Evolutionary conservation across 345 rosid genomes (phyloP), one percentile per base, ranked within the genome.

Genomic region (Reutealis trisperma): DNA sequence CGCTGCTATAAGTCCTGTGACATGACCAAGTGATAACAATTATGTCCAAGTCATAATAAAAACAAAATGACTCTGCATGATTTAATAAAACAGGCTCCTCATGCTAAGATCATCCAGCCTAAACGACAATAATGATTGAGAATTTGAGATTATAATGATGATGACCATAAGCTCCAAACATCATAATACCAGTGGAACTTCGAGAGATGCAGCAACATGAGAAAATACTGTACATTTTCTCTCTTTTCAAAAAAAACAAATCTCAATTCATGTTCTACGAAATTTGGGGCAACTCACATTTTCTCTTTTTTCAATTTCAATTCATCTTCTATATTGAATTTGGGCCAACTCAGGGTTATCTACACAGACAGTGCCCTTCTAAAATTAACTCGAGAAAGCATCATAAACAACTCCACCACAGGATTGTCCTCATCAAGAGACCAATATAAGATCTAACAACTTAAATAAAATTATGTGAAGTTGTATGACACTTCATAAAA

Each of bases 1-100:
- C 66, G 96, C 93, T 60, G 89, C 91, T 61, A 90, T 79, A 42
- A 91, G 91, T 77, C 96, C 95, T 91, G 90, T 18, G 13, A 73
- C 52, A 70, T 59, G 5, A 47, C 73, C 49, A 24, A 67, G 27
- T 12, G 59, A 67, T 32, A 42, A 52, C 11, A 42, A 51, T 22
- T 27, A 32, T 60, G n/a, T 22, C n/a, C 0, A 12, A 27, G 42
- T 0, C 13, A 72, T 6, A 41, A 42, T 21, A 41, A 24, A 32
- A 58, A 42, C 30, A 41, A 24, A 32, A 58, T 42, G 41, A 37
- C 41, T n/a, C 21, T 22, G n/a, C 22, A 32, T 32, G 63, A 37
- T 21, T 25, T 30, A 32, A 60, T 22, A 13, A 27, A 55, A 70
- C 59, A 44, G 55, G 25, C 18, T 25, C 5, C 24, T 21, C 16